A percentile compares a stretch with the other conserved stretches of the same genome.
phyloP scores from a whole-genome alignment of 2,329 filamentous ascomycete genomes.

The Paradendryphiella salina region DNA sequence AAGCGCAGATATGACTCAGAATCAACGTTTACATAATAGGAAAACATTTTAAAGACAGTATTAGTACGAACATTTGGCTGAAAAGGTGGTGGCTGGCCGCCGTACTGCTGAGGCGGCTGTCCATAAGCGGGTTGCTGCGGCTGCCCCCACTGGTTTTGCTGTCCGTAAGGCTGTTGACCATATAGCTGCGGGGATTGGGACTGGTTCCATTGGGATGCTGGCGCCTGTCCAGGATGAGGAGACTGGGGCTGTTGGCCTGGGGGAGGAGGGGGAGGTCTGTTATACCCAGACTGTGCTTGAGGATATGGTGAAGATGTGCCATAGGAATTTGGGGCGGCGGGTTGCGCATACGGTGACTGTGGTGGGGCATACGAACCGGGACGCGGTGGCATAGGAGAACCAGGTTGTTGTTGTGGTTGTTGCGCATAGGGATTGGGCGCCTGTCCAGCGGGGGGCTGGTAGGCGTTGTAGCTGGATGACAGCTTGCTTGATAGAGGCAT shows the following conservation, averaged over 20 bases:
- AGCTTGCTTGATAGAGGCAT: slow-evolving; percentile 38
- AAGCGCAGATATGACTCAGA: neutral
- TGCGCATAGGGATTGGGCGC: slow-evolving; percentile 36
- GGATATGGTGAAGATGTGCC: slow-evolving; percentile 44
- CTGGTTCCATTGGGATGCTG: slow-evolving; percentile 26
- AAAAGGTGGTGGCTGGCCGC: slow-evolving; percentile 32
- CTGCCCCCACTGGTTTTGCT: slow-evolving; percentile 30
- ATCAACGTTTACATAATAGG: neutral
- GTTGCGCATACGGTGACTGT: slow-evolving; percentile 51
- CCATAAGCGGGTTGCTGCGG: slow-evolving; percentile 24
- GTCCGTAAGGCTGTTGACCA: slow-evolving; percentile 33
- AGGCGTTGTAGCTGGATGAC: slow-evolving; percentile 36
- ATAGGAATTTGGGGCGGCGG: slow-evolving; percentile 44
- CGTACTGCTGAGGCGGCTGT: slow-evolving; percentile 41
- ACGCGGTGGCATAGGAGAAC: slow-evolving; percentile 39
- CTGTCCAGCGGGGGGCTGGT: slow-evolving; percentile 35
- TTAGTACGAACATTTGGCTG: slow-evolving; percentile 29
- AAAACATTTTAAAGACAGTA: neutral
- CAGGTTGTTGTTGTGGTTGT: slow-evolving; percentile 32
- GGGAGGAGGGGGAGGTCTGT: slow-evolving; percentile 41
- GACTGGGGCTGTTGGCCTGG: slow-evolving; percentile 33
- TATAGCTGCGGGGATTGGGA: slow-evolving; percentile 40
- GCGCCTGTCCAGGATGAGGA: slow-evolving; percentile 25
- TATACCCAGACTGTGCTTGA: slow-evolving; percentile 42
- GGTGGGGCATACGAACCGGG: slow-evolving; percentile 45